Conservation (phyloP, 768 basidiomycete genomes). For the Naganishia vaughanmartiniae region DNA sequence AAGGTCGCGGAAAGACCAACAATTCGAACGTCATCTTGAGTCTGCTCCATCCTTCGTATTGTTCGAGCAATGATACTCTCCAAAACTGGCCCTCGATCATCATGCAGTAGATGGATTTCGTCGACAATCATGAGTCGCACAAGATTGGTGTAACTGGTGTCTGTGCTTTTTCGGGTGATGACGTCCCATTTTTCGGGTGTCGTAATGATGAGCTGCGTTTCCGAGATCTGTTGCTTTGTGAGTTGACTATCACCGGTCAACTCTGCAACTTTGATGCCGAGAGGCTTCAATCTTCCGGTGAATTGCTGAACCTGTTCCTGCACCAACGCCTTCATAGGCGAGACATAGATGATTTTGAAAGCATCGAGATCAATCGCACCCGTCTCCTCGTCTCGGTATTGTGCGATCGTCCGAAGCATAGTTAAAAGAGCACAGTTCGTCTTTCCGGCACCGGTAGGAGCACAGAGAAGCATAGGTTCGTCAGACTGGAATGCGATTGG, state of each 20-base stretch:
- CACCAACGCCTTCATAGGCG: slow-evolving; percentile 98
- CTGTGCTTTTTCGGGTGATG: slow-evolving; percentile 95
- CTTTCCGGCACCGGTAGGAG: slow-evolving; percentile 98
- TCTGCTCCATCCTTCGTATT: slow-evolving; percentile 91
- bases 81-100: slow-evolving; percentile 94
- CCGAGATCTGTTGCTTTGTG: slow-evolving; percentile 94
- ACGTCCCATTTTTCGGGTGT: slow-evolving; percentile 99
- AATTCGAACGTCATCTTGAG: slow-evolving; percentile 83
- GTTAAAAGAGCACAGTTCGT: slow-evolving; percentile 97
- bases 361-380: slow-evolving; percentile 77
- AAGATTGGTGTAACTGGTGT: slow-evolving; percentile 93
- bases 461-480: slow-evolving; percentile 91
- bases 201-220: slow-evolving; percentile 96
- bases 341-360: slow-evolving; percentile 96
- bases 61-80: slow-evolving; percentile 87
- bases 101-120: slow-evolving; percentile 94
- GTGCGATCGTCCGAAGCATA: slow-evolving; percentile 83
- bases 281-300: slow-evolving; percentile 65
- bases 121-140: slow-evolving; percentile 96
- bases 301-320: slow-evolving; percentile 99
- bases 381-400: slow-evolving; percentile 77
- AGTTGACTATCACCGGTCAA: slow-evolving; percentile 96
- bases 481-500: slow-evolving; percentile 86
- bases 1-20: slow-evolving; percentile 94
- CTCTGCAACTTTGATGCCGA: slow-evolving; percentile 84